Evolutionary conservation across 495 filamentous ascomycete genomes (phyloP).

Genomic region (Hyphodiscus hymeniophilus): DNA sequence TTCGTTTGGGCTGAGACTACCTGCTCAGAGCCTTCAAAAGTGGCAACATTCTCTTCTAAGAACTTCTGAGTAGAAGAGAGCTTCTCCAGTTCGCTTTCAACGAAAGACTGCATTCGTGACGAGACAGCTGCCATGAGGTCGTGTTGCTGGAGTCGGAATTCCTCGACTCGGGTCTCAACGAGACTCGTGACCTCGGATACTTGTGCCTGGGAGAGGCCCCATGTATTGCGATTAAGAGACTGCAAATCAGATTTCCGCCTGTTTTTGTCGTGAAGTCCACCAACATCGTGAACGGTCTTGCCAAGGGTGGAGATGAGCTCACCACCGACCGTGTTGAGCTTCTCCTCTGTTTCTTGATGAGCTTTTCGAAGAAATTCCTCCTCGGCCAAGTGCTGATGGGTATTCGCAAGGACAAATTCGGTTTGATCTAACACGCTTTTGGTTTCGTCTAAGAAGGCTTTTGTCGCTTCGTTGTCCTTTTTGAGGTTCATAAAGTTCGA

Average conservation of each 20-base stretch:
- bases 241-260: conserved; percentile 79
- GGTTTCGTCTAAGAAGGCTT: conserved; percentile 62
- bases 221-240: conserved; percentile 62
- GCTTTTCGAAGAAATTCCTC: conserved; percentile 74
- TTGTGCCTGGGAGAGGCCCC: conserved; percentile 66
- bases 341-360: conserved; percentile 75
- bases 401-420: conserved; percentile 68
- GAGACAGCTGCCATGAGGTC: conserved; percentile 58
- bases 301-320: conserved; percentile 69
- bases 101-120: conserved; percentile 60
- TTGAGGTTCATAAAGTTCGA: conserved; percentile 77
- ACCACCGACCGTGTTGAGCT: conserved; percentile 61
- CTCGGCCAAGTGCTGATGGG: conserved; percentile 65
- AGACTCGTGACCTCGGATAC: conserved; percentile 65
- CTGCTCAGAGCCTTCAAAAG: conserved; percentile 56
- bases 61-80: conserved; percentile 58
- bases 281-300: conserved; percentile 69
- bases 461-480: conserved; percentile 75
- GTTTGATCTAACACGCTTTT: conserved; percentile 77
- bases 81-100: conserved; percentile 60
- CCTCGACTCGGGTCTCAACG: conserved; percentile 63
- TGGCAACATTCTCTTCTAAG: conserved; percentile 54
- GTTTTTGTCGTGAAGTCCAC: conserved; percentile 73
- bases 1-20: conserved; percentile 60
- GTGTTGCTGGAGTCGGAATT: conserved; percentile 62